Evolutionary conservation across 352 stramenopile genomes (phyloP).

Genomic region (Globisporangium yorkense): DNA sequence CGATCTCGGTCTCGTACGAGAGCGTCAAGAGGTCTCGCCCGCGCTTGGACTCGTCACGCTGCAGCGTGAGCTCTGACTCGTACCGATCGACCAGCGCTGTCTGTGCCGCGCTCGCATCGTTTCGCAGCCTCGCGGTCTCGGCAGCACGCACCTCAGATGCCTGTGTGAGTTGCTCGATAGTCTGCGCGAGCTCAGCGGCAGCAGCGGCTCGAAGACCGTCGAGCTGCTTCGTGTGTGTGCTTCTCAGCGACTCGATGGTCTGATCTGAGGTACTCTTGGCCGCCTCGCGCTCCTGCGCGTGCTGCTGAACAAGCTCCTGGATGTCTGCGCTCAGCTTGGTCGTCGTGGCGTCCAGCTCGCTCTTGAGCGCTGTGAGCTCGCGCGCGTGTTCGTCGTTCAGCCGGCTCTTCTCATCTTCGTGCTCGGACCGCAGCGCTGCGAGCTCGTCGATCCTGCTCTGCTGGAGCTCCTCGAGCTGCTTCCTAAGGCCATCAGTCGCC

Average conservation of each 20-base stretch:
- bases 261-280: constrained; percentile 11
- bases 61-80: constrained; percentile 7
- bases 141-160: constrained; percentile 13
- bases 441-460: constrained; percentile 22
- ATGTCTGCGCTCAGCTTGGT: constrained; percentile 13
- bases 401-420: constrained; percentile 16
- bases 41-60: constrained; percentile 11
- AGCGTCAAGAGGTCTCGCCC: constrained; percentile 20
- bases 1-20: constrained; percentile 45
- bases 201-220: constrained; percentile 13
- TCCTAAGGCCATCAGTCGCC: constrained; percentile 16
- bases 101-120: constrained; percentile 14
- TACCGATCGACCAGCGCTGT: constrained; percentile 10
- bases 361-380: constrained; percentile 19
- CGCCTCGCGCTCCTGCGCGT: constrained; percentile 17
- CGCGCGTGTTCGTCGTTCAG: constrained; percentile 15
- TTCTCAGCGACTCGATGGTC: constrained; percentile 14
- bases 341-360: constrained; percentile 14
- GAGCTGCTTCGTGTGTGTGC: constrained; percentile 19
- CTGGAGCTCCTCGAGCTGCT: constrained; percentile 22
- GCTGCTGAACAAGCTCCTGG: constrained; percentile 16
- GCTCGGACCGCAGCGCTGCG: constrained; percentile 12
- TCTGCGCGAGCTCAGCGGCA: constrained; percentile 18
- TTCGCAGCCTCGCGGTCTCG: constrained; percentile 16
- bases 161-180: constrained; percentile 9